Evolutionary conservation across 176 grass and related monocot species (phyloP), one percentile per base, ranked within the genome.

Genomic region (Paspalum vaginatum): DNA sequence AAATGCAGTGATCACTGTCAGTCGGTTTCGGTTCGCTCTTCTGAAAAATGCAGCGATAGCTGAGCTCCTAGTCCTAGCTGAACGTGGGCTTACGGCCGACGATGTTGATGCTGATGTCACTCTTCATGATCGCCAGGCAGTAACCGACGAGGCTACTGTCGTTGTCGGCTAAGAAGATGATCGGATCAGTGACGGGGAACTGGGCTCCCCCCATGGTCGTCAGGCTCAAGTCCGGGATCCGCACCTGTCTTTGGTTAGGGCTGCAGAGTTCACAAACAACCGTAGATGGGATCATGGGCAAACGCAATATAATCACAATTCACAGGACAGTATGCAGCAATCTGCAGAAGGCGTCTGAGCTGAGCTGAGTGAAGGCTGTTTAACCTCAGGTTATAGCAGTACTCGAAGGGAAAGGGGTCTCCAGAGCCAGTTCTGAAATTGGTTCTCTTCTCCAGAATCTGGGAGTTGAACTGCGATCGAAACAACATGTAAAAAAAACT

Each of bases 71-170:
- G 32, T 3, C 32, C 32, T 2, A 32, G 32, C 3, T 32, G 52
- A 60, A 51, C 48, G 48, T 21, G 21, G 5, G 37, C 57, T n/a
- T 87, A 93, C 91, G 88, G 59, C 91, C 91, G n/a, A 94, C 81
- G 67, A 86, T 86, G 82, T 94, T 81, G 73, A 74, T 61, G 50
- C 32, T 22, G 42, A 88, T 65, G 20, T 86, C 16, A 68, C 14
- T 85, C 75, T 57, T 77, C 6, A 83, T 0, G 22, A 94, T 45
- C 0, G 61, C 82, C 9, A 94, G 75, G 82, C 91, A 94, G 85
- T 91, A 94, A 2, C 82, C 91, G 27, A 72, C 0, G 0, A 0
- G 0, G 13, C 6, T 2, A 0, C 75, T 14, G 11, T 66, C 55
- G 3, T 0, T 0, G 12, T 20, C 13, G 53, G 0, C 0, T 0